phyloP scores from a whole-genome alignment of 306 rosid species.

The Quillaja saponaria region DNA sequence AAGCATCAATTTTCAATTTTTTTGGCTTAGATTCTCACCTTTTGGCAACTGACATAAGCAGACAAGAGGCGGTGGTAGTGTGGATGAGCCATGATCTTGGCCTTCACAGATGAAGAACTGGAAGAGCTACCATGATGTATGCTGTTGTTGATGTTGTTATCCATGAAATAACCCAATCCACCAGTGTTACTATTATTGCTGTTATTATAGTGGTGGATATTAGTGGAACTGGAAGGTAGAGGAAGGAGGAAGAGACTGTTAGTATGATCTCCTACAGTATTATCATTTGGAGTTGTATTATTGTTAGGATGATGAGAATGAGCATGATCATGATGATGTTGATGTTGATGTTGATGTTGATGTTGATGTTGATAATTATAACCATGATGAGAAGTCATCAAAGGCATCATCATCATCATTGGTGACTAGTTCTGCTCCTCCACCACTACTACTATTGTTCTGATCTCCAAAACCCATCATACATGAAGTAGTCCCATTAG shows the following conservation, averaged over 20 bases:
- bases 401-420: slow-evolving; percentile 77
- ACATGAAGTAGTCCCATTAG: slow-evolving; percentile 38
- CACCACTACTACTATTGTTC: slow-evolving; percentile 25
- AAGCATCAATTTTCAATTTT: not conserved
- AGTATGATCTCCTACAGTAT: slow-evolving; percentile 37
- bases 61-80: slow-evolving; percentile 90
- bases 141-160: slow-evolving; percentile 31
- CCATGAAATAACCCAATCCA: slow-evolving; percentile 70
- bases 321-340: slow-evolving; percentile 18
- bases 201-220: slow-evolving; percentile 24
- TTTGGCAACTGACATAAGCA: slow-evolving; percentile 88
- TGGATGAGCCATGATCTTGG: slow-evolving; percentile 97
- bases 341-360: not conserved
- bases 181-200: slow-evolving; percentile 21
- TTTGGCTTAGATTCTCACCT: slow-evolving; percentile 48
- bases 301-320: slow-evolving; percentile 6
- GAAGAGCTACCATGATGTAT: slow-evolving; percentile 41
- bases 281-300: too few relatives aligned
- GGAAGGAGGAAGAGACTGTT: slow-evolving; percentile 46
- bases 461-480: slow-evolving; percentile 72
- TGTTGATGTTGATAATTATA: too few relatives aligned
- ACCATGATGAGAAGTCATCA: slow-evolving; percentile 53
- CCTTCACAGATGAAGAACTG: slow-evolving; percentile 55
- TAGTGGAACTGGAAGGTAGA: slow-evolving; percentile 26
- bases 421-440: slow-evolving; percentile 53